Evolutionary conservation across 768 basidiomycete genomes (phyloP), one percentile per base, ranked within the genome.

Genomic region (Cubamyces lactineus): DNA sequence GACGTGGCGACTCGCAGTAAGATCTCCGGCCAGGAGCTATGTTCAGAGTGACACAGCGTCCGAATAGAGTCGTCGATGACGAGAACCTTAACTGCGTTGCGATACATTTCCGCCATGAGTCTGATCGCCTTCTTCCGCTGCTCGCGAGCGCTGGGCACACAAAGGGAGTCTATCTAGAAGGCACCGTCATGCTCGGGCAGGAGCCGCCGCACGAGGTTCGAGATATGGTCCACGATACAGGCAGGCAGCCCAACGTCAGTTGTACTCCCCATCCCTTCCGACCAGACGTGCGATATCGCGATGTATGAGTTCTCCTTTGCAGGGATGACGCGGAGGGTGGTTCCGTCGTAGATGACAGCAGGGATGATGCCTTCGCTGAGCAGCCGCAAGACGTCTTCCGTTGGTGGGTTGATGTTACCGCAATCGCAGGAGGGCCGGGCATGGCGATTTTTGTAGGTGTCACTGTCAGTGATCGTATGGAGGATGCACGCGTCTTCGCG

Each of bases 21-120:
- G 24, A 54, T 53, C 45, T 48, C 47, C 47, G 54, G 52, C 46
- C 49, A 54, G 1, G 57, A 12, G 11, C 46, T 34, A 4, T 8
- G 4, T 8, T 19, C 19, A 1, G 39, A 39, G 3, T 46, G 50
- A 53, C 62, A 66, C 40, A 19, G 17, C 12, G 54, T 5, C n/a
- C 59, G 59, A n/a, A 65, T 57, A 19, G 55, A 34, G 7, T 40
- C 34, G 26, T 65, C 59, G 16, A 65, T 21, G 3, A 61, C 64
- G n/a, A 66, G 57, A 16, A 67, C 62, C 19, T 42, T 50, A 0
- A 42, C 40, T 4, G 62, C 62, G 23, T 51, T 41, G n/a, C 47
- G 48, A 42, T 66, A 66, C 13, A 59, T 64, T 28, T 62, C 28
- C 17, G 48, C 59, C 63, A 67, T 67, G 45, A 64, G 55, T 40